Evolutionary conservation across 345 rosid species (phyloP).

Genomic region (Dipteronia sinensis): DNA sequence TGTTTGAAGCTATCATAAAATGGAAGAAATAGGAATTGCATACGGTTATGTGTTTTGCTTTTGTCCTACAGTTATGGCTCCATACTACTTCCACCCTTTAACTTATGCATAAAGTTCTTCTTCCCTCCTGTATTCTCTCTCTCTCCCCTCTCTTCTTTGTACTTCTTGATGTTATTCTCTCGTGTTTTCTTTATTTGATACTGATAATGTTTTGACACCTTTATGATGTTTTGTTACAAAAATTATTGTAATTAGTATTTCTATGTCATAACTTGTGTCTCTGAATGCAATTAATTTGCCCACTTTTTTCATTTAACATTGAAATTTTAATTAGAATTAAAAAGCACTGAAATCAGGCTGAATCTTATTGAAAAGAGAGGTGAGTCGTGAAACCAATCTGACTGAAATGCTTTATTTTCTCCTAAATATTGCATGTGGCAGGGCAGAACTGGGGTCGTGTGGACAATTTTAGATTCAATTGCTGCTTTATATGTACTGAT

Average conservation of each 20-base stretch:
- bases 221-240: not conserved
- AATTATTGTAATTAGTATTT: conserved; percentile 8
- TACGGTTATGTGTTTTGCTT: not conserved
- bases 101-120: not conserved
- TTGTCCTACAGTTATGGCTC: not conserved
- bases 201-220: not conserved
- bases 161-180: not conserved
- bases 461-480: conserved; percentile 55
- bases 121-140: not conserved
- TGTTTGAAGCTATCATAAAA: conserved; percentile 3
- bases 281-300: not conserved
- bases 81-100: not conserved
- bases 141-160: not conserved
- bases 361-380: not conserved
- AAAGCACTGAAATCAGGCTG: not conserved
- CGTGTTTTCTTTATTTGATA: not conserved
- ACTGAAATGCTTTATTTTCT: conserved; percentile 15
- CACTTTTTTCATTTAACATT: not conserved
- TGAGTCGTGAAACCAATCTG: conserved; percentile 1
- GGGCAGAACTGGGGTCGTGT: conserved; percentile 97
- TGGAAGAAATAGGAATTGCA: not conserved
- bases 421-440: conserved; percentile 50
- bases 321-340: not conserved
- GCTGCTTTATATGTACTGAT: conserved; percentile 83
- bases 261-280: not conserved